Percentiles rank a stretch among this genome's conserved stretches.
These are phyloP conservation scores for Leishmania major DNA, from an alignment of 208 protist species.

Conservation along the genomic window DNA sequence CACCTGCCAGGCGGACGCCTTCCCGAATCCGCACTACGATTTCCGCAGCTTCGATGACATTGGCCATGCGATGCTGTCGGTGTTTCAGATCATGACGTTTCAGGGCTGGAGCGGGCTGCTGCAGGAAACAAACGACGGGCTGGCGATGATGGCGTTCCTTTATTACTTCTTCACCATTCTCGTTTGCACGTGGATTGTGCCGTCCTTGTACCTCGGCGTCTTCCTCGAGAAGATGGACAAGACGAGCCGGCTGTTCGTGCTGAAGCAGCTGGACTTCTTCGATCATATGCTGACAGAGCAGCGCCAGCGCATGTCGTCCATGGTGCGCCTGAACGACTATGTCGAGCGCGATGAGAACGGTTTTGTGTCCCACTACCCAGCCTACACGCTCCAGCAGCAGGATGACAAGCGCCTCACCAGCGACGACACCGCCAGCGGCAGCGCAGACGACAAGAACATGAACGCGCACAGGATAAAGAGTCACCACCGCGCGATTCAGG, in stretches of 20 bases:
- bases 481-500: conserved; percentile 31
- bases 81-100: conserved; percentile 91
- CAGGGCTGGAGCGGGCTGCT: conserved; percentile 90
- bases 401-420: conserved; percentile 21
- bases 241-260: conserved; percentile 70
- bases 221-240: conserved; percentile 91
- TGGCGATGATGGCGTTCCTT: conserved; percentile 65
- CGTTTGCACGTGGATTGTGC: conserved; percentile 87
- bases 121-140: conserved; percentile 78
- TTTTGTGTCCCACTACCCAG: conserved; percentile 55
- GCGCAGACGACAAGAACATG: conserved; percentile 1
- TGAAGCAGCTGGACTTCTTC: conserved; percentile 82
- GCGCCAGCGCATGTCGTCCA: conserved; percentile 59
- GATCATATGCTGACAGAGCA: conserved; percentile 83
- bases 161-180: conserved; percentile 89
- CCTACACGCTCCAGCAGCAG: conserved; percentile 19
- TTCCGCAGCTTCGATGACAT: conserved; percentile 93
- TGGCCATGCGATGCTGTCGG: conserved; percentile 82
- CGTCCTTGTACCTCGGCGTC: conserved; percentile 87
- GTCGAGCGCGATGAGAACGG: conserved; percentile 81
- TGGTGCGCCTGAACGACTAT: conserved; percentile 72
- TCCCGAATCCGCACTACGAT: conserved; percentile 81
- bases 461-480: conserved; percentile 11
- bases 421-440: conserved; percentile 23
- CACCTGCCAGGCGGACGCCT: conserved; percentile 52